phyloP scores from a whole-genome alignment of 805 yeast genomes.

The Ogataea sp. region DNA sequence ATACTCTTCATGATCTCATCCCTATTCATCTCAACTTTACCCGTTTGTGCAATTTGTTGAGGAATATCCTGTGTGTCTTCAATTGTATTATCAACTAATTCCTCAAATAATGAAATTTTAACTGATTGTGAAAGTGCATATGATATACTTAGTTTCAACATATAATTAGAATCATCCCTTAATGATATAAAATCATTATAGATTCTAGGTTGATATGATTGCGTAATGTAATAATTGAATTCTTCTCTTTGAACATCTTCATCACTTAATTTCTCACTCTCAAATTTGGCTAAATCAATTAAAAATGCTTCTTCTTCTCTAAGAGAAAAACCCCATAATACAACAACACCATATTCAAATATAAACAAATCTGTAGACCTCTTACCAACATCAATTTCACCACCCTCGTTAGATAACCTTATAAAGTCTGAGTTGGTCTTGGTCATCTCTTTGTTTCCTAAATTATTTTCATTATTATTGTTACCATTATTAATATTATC shows the following conservation, averaged over 20 bases:
- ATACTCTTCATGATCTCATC: constrained; percentile 96
- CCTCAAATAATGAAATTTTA: constrained; percentile 91
- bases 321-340: constrained; percentile 89
- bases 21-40: constrained; percentile 90
- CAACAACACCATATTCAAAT: constrained; percentile 96
- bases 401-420: constrained; percentile 87
- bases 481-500: constrained; percentile 17
- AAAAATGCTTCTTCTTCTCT: constrained; percentile 79
- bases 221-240: constrained; percentile 89
- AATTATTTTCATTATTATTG: constrained; percentile 1
- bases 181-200: constrained; percentile 93
- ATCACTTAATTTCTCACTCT: constrained; percentile 79
- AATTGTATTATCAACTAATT: constrained; percentile 91
- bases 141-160: constrained; percentile 87
- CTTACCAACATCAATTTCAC: constrained; percentile 83
- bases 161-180: constrained; percentile 82
- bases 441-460: neutral
- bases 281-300: constrained; percentile 82
- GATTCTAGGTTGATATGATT: constrained; percentile 89
- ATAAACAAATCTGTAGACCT: constrained; percentile 72
- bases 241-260: constrained; percentile 94
- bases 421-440: constrained; percentile 46
- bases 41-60: constrained; percentile 88
- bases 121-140: constrained; percentile 96
- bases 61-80: constrained; percentile 97